Evolutionary conservation across 352 stramenopile species (phyloP).

Genomic region (Phytophthora colocasiae): DNA sequence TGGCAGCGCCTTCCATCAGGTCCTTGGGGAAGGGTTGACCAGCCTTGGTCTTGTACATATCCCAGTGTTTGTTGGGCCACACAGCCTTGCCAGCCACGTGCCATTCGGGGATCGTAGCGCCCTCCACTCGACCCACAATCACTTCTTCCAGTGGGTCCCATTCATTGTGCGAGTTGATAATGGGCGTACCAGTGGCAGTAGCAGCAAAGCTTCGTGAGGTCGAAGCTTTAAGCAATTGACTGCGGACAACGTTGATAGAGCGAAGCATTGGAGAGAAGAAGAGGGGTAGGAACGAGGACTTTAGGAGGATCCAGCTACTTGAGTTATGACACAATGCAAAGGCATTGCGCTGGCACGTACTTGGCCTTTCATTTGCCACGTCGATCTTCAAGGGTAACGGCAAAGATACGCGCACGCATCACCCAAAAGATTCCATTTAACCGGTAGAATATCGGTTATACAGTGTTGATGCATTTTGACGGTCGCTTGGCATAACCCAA

Average conservation of each 20-base stretch:
- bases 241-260: constrained; percentile 1
- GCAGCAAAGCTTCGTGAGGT: constrained; percentile 22
- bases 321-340: constrained; percentile 16
- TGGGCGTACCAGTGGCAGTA: constrained; percentile 49
- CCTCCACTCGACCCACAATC: constrained; percentile 89
- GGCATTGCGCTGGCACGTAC: constrained; percentile 8
- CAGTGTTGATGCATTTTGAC: too few species aligned
- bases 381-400: constrained; percentile 22
- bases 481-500: too few species aligned
- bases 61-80: constrained; percentile 90
- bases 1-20: constrained; percentile 73
- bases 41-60: constrained; percentile 91
- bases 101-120: constrained; percentile 92
- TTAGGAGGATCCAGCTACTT: constrained; percentile 18
- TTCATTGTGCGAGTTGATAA: constrained; percentile 93
- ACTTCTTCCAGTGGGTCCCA: constrained; percentile 92
- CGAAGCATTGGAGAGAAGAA: constrained; percentile 20
- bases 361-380: constrained; percentile 18
- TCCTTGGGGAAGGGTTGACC: constrained; percentile 82
- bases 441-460: not conserved
- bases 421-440: constrained; percentile 9
- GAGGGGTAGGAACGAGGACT: constrained; percentile 2
- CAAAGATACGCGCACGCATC: constrained; percentile 19
- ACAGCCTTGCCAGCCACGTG: constrained; percentile 91
- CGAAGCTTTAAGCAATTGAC: constrained; percentile 13